Percentiles rank a stretch among this genome's conserved stretches.
Conservation (phyloP, 345 rosid species). For the Conringia planisiliqua region DNA sequence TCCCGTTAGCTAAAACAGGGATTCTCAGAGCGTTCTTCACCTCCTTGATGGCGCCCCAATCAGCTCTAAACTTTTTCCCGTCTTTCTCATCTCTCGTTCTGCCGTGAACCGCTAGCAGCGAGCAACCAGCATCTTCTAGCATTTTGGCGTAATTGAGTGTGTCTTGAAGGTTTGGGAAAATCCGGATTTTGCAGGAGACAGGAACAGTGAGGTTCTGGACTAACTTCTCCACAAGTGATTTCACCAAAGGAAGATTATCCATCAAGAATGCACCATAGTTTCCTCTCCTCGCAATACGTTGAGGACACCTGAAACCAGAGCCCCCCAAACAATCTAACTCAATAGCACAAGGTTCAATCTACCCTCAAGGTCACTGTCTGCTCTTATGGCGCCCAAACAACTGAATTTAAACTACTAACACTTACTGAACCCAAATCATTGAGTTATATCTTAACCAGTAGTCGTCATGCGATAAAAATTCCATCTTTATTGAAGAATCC, state of each 20-base stretch:
- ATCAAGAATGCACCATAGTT: slow-evolving; percentile 91
- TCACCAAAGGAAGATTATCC: slow-evolving; percentile 90
- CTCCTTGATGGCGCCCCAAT: slow-evolving; percentile 80
- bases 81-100: slow-evolving; percentile 87
- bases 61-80: slow-evolving; percentile 73
- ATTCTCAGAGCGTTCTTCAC: slow-evolving; percentile 66
- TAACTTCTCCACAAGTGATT: slow-evolving; percentile 77
- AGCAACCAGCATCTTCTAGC: slow-evolving; percentile 96
- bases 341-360: neutral
- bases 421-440: neutral
- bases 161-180: slow-evolving; percentile 70
- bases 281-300: slow-evolving; percentile 86
- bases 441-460: neutral
- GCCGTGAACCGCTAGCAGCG: slow-evolving; percentile 87
- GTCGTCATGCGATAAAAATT: neutral
- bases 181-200: slow-evolving; percentile 87
- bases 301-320: slow-evolving; percentile 70
- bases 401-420: neutral
- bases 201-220: slow-evolving; percentile 61
- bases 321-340: neutral
- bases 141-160: slow-evolving; percentile 80
- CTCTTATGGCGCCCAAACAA: neutral
- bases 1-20: slow-evolving; percentile 95
- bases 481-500: neutral
- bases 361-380: neutral